Base-by-base conservation (phyloP, 2,329 filamentous ascomycete species). In the Tolypocladium endophyticum region DNA sequence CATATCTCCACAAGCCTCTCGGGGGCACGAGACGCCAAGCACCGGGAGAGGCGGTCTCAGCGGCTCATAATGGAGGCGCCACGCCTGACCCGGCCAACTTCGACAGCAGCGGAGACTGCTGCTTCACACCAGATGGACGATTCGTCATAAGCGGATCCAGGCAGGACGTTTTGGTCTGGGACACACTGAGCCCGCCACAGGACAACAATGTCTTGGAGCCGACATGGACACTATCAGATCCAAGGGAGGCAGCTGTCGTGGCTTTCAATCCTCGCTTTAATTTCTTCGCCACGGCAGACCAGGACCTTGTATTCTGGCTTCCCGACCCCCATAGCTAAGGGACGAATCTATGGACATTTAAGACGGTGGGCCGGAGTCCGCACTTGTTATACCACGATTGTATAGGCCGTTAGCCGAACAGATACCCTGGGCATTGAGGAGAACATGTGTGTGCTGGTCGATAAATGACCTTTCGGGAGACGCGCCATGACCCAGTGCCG, bases 251-350 rank as follows among this genome's bases (percentile, higher is more conserved):
- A 5, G 88, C 88, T 0, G 82, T 96, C 16, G 80, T 96, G 50
- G 90, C 89, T 28, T 94, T 92, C 72, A 97, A 97, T 70, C 94
- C 92, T 33, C 83, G 92, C 56, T 94, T 88, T 73, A 97, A 97
- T 73, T 87, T 97, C 77, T 82, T 97, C 65, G 92, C 91, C 11
- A 94, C 88, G 53, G 94, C 91, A 4, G 92, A 97, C 67, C 88
- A 88, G 69, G 92, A 97, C 58, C 77, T 91, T 61, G 75, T 90
- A 25, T 90, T 92, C 66, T 92, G 89, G 88, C 73, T 90, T 41
- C 89, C 89, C 1, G 88, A 91, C 70, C 82, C 85, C 52, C 79
- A 83, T 66, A 56, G 52, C 41, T 65, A 55, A 43, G n/a, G 12
- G 35, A 53, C 4, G 11, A 7, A 16, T 54, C 9, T 16, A 14